Evolutionary conservation across 345 rosid species (phyloP).

Genomic region (Eucalyptus cloeziana): DNA sequence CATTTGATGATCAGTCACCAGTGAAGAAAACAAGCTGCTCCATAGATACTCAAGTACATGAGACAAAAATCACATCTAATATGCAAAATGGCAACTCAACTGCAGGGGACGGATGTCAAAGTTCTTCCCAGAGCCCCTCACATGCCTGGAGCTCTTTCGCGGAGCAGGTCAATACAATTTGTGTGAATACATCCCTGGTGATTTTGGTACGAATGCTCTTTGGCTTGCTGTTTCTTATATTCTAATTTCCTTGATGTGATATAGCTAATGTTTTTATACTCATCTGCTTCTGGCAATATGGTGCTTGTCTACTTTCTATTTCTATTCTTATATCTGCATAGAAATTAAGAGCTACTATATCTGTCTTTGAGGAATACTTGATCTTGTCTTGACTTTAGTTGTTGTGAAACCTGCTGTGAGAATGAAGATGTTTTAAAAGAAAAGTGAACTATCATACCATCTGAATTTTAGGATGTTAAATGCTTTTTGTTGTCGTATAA

Average conservation of each 20-base stretch:
- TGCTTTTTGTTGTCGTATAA: not conserved
- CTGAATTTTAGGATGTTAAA: not conserved
- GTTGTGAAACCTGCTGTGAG: not conserved
- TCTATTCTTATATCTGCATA: not conserved
- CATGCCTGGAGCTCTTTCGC: conserved; percentile 75
- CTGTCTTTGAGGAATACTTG: not conserved
- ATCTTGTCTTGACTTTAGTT: not conserved
- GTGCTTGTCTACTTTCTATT: not conserved
- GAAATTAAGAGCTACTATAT: not conserved
- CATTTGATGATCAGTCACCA: not conserved
- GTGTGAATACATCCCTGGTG: conserved; percentile 67
- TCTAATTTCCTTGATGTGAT: not conserved
- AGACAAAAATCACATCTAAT: not conserved
- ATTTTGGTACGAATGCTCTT: conserved; percentile 52
- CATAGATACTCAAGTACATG: not conserved
- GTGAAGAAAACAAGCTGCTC: not conserved
- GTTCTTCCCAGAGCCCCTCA: conserved; percentile 25
- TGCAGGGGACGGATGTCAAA: conserved; percentile 9
- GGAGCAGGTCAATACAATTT: conserved; percentile 77
- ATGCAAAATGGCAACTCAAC: conserved; percentile 3
- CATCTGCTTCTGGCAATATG: not conserved
- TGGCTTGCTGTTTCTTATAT: not conserved
- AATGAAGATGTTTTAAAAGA: not conserved
- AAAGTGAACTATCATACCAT: not conserved
- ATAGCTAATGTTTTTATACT: not conserved